Percentiles rank a stretch among this genome's conserved stretches.
phyloP scores from a whole-genome alignment of 164 flowering plant species.

The Magnolia kwangsiensis region DNA sequence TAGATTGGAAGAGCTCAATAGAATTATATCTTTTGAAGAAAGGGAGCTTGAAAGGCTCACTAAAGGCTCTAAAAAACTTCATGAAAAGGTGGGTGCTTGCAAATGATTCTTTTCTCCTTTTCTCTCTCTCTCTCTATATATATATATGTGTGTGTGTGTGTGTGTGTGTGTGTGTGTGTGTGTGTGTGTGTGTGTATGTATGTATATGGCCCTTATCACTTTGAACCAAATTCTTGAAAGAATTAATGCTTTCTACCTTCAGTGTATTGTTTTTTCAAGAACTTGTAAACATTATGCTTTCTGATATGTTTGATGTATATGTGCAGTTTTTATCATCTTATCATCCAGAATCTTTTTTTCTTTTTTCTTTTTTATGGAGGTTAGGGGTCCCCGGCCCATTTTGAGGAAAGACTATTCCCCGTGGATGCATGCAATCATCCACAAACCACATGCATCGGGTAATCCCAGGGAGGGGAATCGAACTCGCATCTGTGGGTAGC shows the following conservation, averaged over 20 bases:
- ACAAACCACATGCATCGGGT: too few relatives aligned
- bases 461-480: too few relatives aligned
- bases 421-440: too few relatives aligned
- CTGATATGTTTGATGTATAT: neutral
- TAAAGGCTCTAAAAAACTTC: constrained; percentile 65
- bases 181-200: too few relatives aligned
- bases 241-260: neutral
- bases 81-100: constrained; percentile 65
- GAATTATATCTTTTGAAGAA: constrained; percentile 58
- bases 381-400: too few relatives aligned
- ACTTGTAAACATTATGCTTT: neutral
- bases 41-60: constrained; percentile 62
- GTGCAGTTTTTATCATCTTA: neutral
- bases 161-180: too few relatives aligned
- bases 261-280: neutral
- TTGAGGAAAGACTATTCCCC: too few relatives aligned
- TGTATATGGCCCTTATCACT: neutral
- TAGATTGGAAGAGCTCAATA: constrained; percentile 52
- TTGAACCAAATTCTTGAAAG: neutral
- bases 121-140: too few relatives aligned
- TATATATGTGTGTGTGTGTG: too few relatives aligned
- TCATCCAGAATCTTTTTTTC: neutral
- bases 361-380: too few relatives aligned
- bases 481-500: too few relatives aligned
- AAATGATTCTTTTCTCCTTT: neutral